Percentiles rank a stretch among this genome's conserved stretches.
phyloP scores from a whole-genome alignment of 1,139 yeast genomes.

The Lodderomyces oxycetoniae region DNA sequence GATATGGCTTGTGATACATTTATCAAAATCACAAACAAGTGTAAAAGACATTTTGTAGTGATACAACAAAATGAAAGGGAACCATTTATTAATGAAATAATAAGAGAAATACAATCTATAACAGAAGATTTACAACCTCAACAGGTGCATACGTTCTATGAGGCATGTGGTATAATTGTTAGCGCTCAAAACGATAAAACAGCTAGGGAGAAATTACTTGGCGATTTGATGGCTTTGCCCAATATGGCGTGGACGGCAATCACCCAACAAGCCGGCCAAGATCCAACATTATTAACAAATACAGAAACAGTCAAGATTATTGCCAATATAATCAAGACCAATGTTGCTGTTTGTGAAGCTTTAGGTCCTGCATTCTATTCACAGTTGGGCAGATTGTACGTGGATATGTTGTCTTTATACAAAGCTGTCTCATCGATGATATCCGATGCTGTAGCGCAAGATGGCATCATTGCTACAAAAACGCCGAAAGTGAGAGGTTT shows the following conservation, averaged over 20 bases:
- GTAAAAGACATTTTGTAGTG: conserved; percentile 91
- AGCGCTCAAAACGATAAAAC: conserved; percentile 68
- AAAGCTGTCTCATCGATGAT: conserved; percentile 89
- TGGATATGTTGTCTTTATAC: conserved; percentile 85
- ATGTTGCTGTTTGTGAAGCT: conserved; percentile 89
- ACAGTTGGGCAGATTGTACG: conserved; percentile 81
- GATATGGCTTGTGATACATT: conserved; percentile 99
- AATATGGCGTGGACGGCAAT: conserved; percentile 93
- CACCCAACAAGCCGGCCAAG: conserved; percentile 80
- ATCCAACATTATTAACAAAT: conserved; percentile 77
- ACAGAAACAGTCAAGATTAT: conserved; percentile 88
- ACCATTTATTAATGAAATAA: conserved; percentile 90
- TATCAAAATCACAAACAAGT: conserved; percentile 88
- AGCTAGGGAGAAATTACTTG: conserved; percentile 66
- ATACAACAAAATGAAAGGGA: conserved; percentile 83
- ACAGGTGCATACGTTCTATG: conserved; percentile 96
- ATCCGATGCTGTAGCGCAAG: conserved; percentile 70
- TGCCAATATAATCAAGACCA: conserved; percentile 90
- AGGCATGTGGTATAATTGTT: conserved; percentile 93
- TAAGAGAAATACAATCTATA: conserved; percentile 72
- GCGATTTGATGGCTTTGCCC: conserved; percentile 84
- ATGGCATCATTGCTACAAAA: conserved; percentile 85
- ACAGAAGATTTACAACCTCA: conserved; percentile 95
- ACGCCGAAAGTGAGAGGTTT: conserved; percentile 94
- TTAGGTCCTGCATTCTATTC: conserved; percentile 89